Percentiles rank a stretch among this genome's conserved stretches.
phyloP scores from a whole-genome alignment of 805 yeast species.

The Yarrowia phangngaensis region DNA sequence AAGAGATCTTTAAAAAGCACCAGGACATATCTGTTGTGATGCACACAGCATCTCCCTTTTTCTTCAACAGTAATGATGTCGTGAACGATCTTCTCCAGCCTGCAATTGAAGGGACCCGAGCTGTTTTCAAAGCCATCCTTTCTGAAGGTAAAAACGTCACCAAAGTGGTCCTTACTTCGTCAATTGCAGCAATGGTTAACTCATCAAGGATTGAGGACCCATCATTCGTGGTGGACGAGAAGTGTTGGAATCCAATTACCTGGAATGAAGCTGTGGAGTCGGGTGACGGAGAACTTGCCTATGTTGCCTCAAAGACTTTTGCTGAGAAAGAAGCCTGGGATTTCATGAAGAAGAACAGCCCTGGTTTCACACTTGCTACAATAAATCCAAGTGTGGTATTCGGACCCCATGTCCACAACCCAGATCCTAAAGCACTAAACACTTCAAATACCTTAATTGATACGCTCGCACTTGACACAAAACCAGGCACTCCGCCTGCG shows the following conservation, averaged over 20 bases:
- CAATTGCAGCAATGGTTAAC: conserved; percentile 48
- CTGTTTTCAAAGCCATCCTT: conserved; percentile 44
- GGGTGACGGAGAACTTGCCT: conserved; percentile 26
- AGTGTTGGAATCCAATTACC: conserved; percentile 42
- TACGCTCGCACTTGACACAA: neutral
- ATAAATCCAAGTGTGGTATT: conserved; percentile 38
- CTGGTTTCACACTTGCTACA: conserved; percentile 34
- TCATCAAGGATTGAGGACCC: conserved; percentile 30
- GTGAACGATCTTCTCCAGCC: conserved; percentile 46
- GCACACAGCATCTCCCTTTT: conserved; percentile 45
- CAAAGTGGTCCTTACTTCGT: conserved; percentile 49
- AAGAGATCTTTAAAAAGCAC: conserved; percentile 47
- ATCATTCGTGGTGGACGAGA: conserved; percentile 37
- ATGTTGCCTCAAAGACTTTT: conserved; percentile 47
- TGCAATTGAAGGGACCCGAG: conserved; percentile 48
- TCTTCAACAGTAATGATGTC: conserved; percentile 38
- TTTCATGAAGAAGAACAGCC: conserved; percentile 39
- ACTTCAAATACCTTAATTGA: conserved; percentile 35
- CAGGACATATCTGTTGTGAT: conserved; percentile 39
- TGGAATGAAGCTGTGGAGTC: conserved; percentile 32
- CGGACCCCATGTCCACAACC: conserved; percentile 37
- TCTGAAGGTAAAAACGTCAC: conserved; percentile 37
- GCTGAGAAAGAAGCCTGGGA: conserved; percentile 62
- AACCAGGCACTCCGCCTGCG: neutral
- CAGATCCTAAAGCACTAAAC: conserved; percentile 37